Evolutionary conservation across 371 early-diverging fungal genomes (phyloP).

Genomic region (Rhizopus delemar): DNA sequence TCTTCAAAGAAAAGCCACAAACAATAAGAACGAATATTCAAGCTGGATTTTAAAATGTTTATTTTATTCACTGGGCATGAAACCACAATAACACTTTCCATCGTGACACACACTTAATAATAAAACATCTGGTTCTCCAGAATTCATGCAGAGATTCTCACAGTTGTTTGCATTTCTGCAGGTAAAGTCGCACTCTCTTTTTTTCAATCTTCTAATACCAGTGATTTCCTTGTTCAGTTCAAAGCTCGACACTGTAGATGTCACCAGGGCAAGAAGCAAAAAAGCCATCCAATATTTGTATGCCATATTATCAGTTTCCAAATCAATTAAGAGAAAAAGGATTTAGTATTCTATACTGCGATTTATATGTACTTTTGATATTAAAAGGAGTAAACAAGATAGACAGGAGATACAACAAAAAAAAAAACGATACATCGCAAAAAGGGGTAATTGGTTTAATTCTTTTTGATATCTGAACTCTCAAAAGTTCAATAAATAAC

Average conservation of each 20-base stretch:
- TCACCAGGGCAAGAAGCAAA: neutral
- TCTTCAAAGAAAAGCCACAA: neutral
- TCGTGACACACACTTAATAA: slow-evolving; percentile 10
- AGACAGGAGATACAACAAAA: neutral
- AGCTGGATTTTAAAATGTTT: neutral
- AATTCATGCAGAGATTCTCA: neutral
- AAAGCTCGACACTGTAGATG: slow-evolving; percentile 1
- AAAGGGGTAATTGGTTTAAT: neutral
- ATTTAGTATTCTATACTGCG: neutral
- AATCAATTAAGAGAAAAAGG: neutral
- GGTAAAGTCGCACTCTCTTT: slow-evolving; percentile 12
- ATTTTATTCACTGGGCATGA: neutral
- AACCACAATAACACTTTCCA: slow-evolving; percentile 15
- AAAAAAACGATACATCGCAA: neutral
- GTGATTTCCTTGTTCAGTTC: slow-evolving; percentile 1
- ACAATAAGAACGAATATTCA: neutral
- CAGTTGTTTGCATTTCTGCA: slow-evolving; percentile 4
- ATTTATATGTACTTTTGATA: neutral
- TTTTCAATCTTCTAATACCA: slow-evolving; percentile 6
- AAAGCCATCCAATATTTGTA: neutral
- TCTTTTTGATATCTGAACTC: neutral
- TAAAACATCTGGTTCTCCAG: neutral
- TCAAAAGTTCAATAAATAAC: no score
- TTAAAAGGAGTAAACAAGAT: neutral
- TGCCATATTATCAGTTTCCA: neutral